Percentiles rank a stretch among this genome's conserved stretches.
phyloP scores from a whole-genome alignment of 805 yeast species.

The Kodamaea leandrae region DNA sequence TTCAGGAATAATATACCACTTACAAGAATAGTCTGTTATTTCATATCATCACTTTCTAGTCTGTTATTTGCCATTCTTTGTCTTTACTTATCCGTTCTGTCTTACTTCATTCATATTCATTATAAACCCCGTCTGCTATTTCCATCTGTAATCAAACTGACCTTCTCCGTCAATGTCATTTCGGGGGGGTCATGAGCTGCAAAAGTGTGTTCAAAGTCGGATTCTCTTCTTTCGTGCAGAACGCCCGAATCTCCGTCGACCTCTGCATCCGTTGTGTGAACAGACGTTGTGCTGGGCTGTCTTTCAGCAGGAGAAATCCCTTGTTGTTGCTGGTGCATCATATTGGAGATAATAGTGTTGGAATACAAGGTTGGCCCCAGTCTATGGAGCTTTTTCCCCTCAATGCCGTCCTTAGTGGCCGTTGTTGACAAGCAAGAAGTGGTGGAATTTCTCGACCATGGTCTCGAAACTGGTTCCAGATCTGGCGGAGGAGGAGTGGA shows the following conservation, averaged over 20 bases:
- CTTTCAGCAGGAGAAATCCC: background rate
- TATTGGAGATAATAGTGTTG: slow-evolving; percentile 27
- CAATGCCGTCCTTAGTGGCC: slow-evolving; percentile 73
- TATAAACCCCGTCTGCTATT: no score
- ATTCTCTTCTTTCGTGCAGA: slow-evolving; percentile 16
- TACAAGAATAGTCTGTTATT: no score
- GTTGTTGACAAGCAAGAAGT: slow-evolving; percentile 70
- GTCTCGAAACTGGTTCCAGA: slow-evolving; percentile 44
- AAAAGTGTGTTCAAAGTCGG: slow-evolving; percentile 13
- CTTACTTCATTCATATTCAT: no score
- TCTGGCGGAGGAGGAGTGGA: slow-evolving; percentile 9
- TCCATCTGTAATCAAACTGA: slow-evolving; percentile 40
- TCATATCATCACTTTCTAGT: no score
- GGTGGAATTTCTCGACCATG: slow-evolving; percentile 57
- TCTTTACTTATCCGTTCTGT: no score
- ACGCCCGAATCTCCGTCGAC: slow-evolving; percentile 23
- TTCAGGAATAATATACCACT: no score
- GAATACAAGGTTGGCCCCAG: slow-evolving; percentile 38
- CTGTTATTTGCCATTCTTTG: no score
- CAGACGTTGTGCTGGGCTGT: slow-evolving; percentile 15
- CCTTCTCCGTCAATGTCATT: slow-evolving; percentile 45
- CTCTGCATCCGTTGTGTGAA: slow-evolving; percentile 29
- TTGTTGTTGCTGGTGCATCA: slow-evolving; percentile 20
- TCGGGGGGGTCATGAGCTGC: slow-evolving; percentile 28
- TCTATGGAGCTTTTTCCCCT: slow-evolving; percentile 57